Conservation (phyloP, 176 grass and related monocot genomes). For the Typha latifolia region DNA sequence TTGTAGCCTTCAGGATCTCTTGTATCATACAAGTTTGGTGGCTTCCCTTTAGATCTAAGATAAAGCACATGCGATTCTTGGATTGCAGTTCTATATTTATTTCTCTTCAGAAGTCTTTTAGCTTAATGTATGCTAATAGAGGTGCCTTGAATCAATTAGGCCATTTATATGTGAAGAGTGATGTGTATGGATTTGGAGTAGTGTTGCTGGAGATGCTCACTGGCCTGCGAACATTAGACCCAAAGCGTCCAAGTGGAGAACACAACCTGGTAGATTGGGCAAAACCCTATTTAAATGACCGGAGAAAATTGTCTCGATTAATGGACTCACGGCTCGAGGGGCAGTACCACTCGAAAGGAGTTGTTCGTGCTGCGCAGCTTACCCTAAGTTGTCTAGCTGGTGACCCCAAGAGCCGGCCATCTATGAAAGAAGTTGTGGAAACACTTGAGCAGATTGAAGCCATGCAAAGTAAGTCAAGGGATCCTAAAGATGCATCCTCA, state of each 20-base stretch:
- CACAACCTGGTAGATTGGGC: constrained; percentile 69
- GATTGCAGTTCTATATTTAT: not conserved
- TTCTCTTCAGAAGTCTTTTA: not conserved
- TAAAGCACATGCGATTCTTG: no score
- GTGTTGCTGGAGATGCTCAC: constrained; percentile 81
- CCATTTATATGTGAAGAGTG: constrained; percentile 92
- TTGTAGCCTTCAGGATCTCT: no score
- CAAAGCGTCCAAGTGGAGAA: constrained; percentile 22
- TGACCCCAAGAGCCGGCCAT: constrained; percentile 67
- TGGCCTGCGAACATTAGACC: constrained; percentile 52
- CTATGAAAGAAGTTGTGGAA: constrained; percentile 86
- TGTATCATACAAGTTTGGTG: no score
- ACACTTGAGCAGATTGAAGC: constrained; percentile 51
- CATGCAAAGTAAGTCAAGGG: constrained; percentile 40
- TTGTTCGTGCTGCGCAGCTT: constrained; percentile 50
- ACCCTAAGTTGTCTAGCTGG: constrained; percentile 56
- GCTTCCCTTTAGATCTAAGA: no score
- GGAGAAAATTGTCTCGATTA: constrained; percentile 52
- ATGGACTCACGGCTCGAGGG: constrained; percentile 67
- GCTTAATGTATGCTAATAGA: not conserved
- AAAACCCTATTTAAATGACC: constrained; percentile 48
- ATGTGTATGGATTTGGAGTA: constrained; percentile 79
- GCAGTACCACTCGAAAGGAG: constrained; percentile 69
- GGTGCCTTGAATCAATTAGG: constrained; percentile 20
- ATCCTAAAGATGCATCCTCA: constrained; percentile 22